Conservation (phyloP, 345 rosid genomes). For the Capsella bursapastoris region DNA sequence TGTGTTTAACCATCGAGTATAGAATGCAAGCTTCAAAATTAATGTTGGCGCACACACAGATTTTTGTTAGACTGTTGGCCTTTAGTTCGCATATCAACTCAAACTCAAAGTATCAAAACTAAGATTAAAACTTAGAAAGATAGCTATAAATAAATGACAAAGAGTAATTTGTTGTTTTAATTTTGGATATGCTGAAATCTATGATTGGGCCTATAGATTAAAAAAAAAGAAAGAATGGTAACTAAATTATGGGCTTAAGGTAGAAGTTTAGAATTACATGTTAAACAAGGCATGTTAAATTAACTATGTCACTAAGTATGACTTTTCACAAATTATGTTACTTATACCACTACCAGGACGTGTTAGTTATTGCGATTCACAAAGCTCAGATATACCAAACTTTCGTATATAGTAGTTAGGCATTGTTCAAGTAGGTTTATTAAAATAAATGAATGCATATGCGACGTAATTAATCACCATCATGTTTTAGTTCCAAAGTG, state of each 20-base stretch:
- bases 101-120: background rate
- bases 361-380: background rate
- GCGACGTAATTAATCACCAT: background rate
- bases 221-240: background rate
- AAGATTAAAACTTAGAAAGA: background rate
- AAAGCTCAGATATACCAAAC: background rate
- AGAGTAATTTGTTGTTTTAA: background rate
- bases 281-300: background rate
- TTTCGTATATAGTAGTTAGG: background rate
- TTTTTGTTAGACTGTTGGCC: background rate
- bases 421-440: background rate
- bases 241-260: slow-evolving; percentile 30
- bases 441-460: background rate
- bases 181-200: background rate
- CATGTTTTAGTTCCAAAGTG: slow-evolving; percentile 9
- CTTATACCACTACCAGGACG: background rate
- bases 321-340: background rate
- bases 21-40: background rate
- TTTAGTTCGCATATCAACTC: background rate
- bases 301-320: background rate
- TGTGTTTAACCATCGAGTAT: background rate
- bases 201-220: slow-evolving; percentile 16
- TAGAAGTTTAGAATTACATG: slow-evolving; percentile 1
- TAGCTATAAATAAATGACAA: background rate
- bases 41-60: no score